Evolutionary conservation across 495 filamentous ascomycete species (phyloP).

Genomic region (Symbiotaphrina buchneri): DNA sequence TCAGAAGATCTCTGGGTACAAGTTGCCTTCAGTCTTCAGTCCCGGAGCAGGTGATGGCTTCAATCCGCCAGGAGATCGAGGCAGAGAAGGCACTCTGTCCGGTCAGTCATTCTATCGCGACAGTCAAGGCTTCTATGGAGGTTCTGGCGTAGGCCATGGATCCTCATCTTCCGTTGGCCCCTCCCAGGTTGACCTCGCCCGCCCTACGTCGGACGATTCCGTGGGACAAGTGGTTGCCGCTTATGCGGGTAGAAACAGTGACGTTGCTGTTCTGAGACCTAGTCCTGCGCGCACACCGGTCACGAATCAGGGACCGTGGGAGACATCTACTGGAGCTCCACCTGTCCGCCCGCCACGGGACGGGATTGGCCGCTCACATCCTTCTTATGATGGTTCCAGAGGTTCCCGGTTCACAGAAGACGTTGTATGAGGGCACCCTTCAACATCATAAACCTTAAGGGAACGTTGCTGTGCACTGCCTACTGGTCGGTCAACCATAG

Average conservation of each 20-base stretch:
- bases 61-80: too few species aligned
- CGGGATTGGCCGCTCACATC: slow-evolving; percentile 19
- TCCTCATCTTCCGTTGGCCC: slow-evolving; percentile 2
- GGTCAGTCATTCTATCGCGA: slow-evolving; percentile 20
- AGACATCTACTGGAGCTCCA: slow-evolving; percentile 7
- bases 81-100: slow-evolving; percentile 15
- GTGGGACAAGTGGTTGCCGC: not conserved
- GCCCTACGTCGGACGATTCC: too few species aligned
- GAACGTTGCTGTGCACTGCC: too few species aligned
- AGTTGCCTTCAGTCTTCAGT: slow-evolving; percentile 46
- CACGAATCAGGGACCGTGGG: slow-evolving; percentile 17
- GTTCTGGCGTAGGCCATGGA: slow-evolving; percentile 18
- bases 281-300: slow-evolving; percentile 15
- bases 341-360: slow-evolving; percentile 12
- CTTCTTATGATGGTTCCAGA: slow-evolving; percentile 21
- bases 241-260: slow-evolving; percentile 5
- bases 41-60: slow-evolving; percentile 44
- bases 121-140: slow-evolving; percentile 20
- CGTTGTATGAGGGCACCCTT: slow-evolving; percentile 12
- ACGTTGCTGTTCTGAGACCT: slow-evolving; percentile 10
- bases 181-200: not conserved
- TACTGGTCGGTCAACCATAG: too few species aligned
- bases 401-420: slow-evolving; percentile 28
- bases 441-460: too few species aligned
- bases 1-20: slow-evolving; percentile 44